These are phyloP conservation scores for Byssochlamys sp. DNA, from an alignment of 2,329 filamentous ascomycete genomes.

Conservation along the genomic window DNA sequence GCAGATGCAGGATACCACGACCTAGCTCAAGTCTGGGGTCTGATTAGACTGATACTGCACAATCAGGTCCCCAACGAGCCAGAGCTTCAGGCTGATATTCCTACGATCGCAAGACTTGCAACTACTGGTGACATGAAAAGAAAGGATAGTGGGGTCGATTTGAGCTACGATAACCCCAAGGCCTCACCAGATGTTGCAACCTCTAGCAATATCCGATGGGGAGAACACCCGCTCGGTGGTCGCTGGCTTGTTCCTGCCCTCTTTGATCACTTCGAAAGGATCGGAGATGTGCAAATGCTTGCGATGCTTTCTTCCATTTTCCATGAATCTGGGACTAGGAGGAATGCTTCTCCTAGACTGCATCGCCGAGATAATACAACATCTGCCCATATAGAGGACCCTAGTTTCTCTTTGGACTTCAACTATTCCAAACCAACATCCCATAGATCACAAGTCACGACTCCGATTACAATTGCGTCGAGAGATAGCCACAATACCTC, in stretches of 20 bases:
- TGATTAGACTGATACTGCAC: conserved; percentile 66
- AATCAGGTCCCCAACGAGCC: conserved; percentile 65
- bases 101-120: conserved; percentile 59
- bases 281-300: conserved; percentile 56
- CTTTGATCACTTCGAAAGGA: conserved; percentile 50
- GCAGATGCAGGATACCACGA: conserved; percentile 60
- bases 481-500: conserved; percentile 22
- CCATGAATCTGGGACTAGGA: conserved; percentile 39
- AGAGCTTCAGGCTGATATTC: conserved; percentile 49
- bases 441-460: conserved; percentile 32
- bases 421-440: conserved; percentile 35
- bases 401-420: conserved; percentile 40
- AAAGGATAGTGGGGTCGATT: conserved; percentile 25
- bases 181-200: conserved; percentile 26
- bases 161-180: conserved; percentile 20
- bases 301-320: conserved; percentile 57
- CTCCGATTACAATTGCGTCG: conserved; percentile 23
- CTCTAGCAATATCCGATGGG: conserved; percentile 46
- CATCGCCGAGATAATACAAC: conserved; percentile 7
- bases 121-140: conserved; percentile 36
- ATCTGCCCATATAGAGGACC: conserved; percentile 34
- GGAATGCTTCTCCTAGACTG: conserved; percentile 19
- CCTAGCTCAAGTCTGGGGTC: conserved; percentile 71
- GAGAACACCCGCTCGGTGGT: conserved; percentile 46
- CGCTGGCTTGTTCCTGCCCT: conserved; percentile 49